phyloP scores from a whole-genome alignment of 1,284 basidiomycete genomes.

The Phellopilus nigrolimitatus region DNA sequence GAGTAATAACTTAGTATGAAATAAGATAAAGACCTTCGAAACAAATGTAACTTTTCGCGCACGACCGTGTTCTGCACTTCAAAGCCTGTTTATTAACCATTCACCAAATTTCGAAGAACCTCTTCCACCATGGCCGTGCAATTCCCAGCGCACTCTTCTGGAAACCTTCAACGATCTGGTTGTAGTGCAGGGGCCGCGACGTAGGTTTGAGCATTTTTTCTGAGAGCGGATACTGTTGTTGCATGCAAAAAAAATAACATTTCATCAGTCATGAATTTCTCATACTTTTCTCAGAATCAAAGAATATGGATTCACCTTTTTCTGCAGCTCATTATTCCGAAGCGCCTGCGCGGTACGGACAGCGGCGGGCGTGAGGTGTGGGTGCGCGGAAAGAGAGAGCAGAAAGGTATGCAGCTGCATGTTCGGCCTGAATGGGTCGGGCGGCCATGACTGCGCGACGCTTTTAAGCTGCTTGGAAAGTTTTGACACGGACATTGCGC shows the following conservation, averaged over 20 bases:
- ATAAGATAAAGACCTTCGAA: not conserved
- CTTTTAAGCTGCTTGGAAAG: conserved; percentile 44
- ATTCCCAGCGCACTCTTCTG: conserved; percentile 72
- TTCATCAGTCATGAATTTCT: not conserved
- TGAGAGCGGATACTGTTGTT: conserved; percentile 55
- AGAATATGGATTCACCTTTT: conserved; percentile 41
- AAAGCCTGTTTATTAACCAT: not conserved
- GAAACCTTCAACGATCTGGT: conserved; percentile 62
- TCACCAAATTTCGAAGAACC: conserved; percentile 73
- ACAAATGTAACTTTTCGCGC: not conserved
- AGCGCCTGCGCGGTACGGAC: conserved; percentile 54
- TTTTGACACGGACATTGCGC: conserved; percentile 10
- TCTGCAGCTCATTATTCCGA: conserved; percentile 46
- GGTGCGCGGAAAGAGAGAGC: conserved; percentile 58
- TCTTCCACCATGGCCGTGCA: conserved; percentile 73
- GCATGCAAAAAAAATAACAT: conserved; percentile 24
- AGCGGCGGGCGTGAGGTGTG: conserved; percentile 53
- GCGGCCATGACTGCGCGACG: conserved; percentile 55
- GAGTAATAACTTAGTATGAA: not conserved
- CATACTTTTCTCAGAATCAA: not conserved
- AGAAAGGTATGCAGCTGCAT: conserved; percentile 65
- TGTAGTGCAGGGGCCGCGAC: conserved; percentile 67
- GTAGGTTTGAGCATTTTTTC: conserved; percentile 58
- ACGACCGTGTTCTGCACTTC: not conserved
- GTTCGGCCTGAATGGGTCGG: conserved; percentile 69